Conservation (phyloP, 306 rosid species). For the Acmispon strigosus region DNA sequence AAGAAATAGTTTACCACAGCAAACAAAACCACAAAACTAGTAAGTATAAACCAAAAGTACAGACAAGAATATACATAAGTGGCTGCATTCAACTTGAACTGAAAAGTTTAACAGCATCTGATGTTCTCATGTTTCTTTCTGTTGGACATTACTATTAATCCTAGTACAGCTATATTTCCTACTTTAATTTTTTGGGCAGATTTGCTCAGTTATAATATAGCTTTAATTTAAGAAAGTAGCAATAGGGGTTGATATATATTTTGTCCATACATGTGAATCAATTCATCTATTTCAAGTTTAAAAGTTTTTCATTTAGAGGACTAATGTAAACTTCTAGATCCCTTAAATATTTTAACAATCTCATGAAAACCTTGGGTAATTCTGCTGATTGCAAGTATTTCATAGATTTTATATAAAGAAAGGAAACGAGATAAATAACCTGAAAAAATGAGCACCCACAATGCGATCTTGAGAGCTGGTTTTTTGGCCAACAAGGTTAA, state of each 20-base stretch:
- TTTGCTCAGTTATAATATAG: too few species aligned
- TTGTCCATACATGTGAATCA: too few species aligned
- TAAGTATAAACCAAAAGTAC: not conserved
- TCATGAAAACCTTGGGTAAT: not conserved
- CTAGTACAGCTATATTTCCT: too few species aligned
- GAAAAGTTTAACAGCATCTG: not conserved
- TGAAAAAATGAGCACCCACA: constrained; percentile 96
- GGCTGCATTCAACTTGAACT: not conserved
- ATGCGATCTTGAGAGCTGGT: constrained; percentile 70
- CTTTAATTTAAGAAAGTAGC: too few species aligned
- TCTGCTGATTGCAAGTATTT: not conserved
- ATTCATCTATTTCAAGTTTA: too few species aligned
- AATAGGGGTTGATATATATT: too few species aligned
- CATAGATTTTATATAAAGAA: not conserved
- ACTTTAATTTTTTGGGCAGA: too few species aligned
- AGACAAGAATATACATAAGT: not conserved
- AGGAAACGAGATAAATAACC: constrained; percentile 38
- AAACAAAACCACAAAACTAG: not conserved
- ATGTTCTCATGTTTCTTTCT: not conserved
- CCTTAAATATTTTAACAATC: not conserved
- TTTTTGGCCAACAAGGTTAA: constrained; percentile 66
- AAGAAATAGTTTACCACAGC: not conserved
- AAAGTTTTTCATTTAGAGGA: not conserved
- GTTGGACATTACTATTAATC: too few species aligned
- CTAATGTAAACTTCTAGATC: not conserved